A percentile compares a stretch with the other conserved stretches of the same genome.
Conservation (phyloP, 148 eudicot species). For the Rhododendron griersonianum region DNA sequence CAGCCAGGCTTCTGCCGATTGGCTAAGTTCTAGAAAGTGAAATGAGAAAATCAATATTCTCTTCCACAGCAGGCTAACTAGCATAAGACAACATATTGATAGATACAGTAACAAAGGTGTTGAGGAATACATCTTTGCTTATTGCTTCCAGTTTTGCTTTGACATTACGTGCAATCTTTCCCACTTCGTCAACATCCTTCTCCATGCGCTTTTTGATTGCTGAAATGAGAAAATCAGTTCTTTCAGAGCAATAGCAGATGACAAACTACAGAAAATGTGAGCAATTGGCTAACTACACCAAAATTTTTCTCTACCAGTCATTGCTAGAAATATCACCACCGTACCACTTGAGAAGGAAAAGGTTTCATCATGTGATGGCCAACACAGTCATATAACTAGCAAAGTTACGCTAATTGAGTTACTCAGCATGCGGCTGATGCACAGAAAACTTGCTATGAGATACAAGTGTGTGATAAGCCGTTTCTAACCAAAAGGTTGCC, state of each 20-base stretch:
- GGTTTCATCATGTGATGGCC: not conserved
- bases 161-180: constrained; percentile 49
- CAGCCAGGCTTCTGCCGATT: constrained; percentile 56
- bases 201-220: constrained; percentile 63
- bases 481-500: not conserved
- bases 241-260: constrained; percentile 4
- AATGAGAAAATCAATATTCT: constrained; percentile 2
- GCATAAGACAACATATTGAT: not conserved
- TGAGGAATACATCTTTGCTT: constrained; percentile 36
- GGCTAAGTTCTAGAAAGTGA: constrained; percentile 34
- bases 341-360: not conserved
- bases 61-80: not conserved
- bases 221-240: constrained; percentile 12
- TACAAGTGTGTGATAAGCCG: not conserved
- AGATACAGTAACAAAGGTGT: constrained; percentile 1
- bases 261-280: not conserved
- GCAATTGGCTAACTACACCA: not conserved
- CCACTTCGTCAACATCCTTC: constrained; percentile 56
- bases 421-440: not conserved
- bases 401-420: not conserved
- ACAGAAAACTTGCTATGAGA: not conserved
- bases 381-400: not conserved
- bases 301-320: not conserved
- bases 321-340: not conserved
- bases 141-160: constrained; percentile 44